Base-by-base conservation (phyloP, 192 early-diverging fungal genomes). In the Backusella morwellensis region DNA sequence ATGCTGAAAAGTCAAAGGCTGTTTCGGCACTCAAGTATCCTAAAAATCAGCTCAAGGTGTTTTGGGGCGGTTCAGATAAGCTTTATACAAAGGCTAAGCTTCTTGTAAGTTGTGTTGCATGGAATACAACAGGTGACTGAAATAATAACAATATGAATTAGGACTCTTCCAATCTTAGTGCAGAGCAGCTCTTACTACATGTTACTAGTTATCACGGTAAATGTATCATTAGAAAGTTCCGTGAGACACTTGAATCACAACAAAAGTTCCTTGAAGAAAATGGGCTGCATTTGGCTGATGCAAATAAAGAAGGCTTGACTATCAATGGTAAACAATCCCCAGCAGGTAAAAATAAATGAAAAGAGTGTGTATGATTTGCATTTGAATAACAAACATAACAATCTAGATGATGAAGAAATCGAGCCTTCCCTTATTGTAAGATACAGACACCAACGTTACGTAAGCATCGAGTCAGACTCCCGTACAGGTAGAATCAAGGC, bases 401-500 rank as follows among this genome's bases (percentile, higher is more conserved):
- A n/a, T 7, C 19, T 52, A 77, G 21, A 29, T 26, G 12, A 23
- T 66, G n/a, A 44, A 15, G 52, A 44, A 44, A 14, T 44, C 42
- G 42, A 56, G 52, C 47, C 72, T 29, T 72, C 82, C 5, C 32
- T 88, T 23, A 66, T 85, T 23, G 81, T 88, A 38, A 80, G 83
- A 32, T 76, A 85, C 70, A 79, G 85, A 47, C 80, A 81, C 36
- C 80, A 88, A 23, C 80, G 84, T 12, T 88, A 81, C 78, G 79
- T 88, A 35, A 77, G 82, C 66, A 85, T 88, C 40, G 79, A 81
- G 7, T 78, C 86, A 6, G 87, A 88, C 73, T 76, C 83, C 42
- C 84, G 87, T 15, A 84, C 85, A 23, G 87, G 87, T 11, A 82
- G 77, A 21, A 76, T 88, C 34, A 83, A 82, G 15, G 83, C 81